Evolutionary conservation across 495 filamentous ascomycete genomes (phyloP).

Genomic region (Penicillium turbatum): DNA sequence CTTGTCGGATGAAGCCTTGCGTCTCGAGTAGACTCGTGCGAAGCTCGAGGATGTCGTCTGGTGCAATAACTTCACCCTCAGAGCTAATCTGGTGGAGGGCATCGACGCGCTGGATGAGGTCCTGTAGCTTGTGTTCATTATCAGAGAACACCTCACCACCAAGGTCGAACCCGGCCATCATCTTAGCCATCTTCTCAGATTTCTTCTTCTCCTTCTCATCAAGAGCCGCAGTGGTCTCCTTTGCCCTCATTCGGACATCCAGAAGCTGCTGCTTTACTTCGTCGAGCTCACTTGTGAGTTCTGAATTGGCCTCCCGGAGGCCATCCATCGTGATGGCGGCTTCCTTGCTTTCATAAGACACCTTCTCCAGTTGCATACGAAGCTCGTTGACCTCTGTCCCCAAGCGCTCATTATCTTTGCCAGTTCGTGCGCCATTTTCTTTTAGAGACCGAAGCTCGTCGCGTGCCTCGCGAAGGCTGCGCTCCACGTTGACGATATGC

Average conservation of each 20-base stretch:
- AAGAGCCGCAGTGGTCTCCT: conserved; percentile 78
- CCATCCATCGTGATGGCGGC: conserved; percentile 96
- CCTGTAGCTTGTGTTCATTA: conserved; percentile 78
- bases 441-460: conserved; percentile 79
- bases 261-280: conserved; percentile 95
- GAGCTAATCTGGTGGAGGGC: conserved; percentile 69
- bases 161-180: conserved; percentile 98
- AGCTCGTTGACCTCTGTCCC: conserved; percentile 81
- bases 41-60: conserved; percentile 74
- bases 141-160: conserved; percentile 85
- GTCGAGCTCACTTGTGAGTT: conserved; percentile 86
- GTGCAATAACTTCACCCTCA: conserved; percentile 71
- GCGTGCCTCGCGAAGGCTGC: conserved; percentile 69
- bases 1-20: conserved; percentile 88
- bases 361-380: conserved; percentile 91
- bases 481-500: conserved; percentile 70
- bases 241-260: conserved; percentile 91
- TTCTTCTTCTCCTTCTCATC: conserved; percentile 99
- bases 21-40: conserved; percentile 76
- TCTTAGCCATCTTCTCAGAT: conserved; percentile 97
- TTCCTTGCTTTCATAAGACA: conserved; percentile 95
- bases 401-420: conserved; percentile 83
- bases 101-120: conserved; percentile 77
- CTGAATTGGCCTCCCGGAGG: conserved; percentile 89
- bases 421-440: conserved; percentile 72